Evolutionary conservation across 805 yeast genomes (phyloP).

Genomic region (Vanderwaltozyma polyspora): DNA sequence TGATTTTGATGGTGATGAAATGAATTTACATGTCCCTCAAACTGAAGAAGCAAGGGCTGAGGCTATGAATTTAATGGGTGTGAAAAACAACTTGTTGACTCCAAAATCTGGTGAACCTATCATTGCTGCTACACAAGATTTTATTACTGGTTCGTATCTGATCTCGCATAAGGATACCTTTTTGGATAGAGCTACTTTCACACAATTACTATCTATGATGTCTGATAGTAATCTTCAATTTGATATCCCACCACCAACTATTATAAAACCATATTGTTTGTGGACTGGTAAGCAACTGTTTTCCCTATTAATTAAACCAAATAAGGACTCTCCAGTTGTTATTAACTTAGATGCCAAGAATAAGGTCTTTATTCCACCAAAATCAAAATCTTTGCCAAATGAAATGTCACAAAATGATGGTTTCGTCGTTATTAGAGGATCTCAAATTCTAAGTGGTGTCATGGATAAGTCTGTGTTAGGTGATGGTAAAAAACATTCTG

Average conservation of each 20-base stretch:
- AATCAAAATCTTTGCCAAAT: conserved; percentile 49
- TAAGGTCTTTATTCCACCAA: conserved; percentile 78
- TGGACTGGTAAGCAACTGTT: conserved; percentile 99
- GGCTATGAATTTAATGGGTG: conserved; percentile 98
- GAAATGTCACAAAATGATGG: conserved; percentile 99
- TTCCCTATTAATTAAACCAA: conserved; percentile 78
- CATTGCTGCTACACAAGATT: conserved; percentile 99
- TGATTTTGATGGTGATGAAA: conserved; percentile 98
- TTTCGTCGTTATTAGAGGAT: conserved; percentile 79
- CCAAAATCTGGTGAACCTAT: conserved; percentile 99
- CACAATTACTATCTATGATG: conserved; percentile 87
- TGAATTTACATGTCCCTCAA: conserved; percentile 98
- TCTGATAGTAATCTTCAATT: conserved; percentile 80
- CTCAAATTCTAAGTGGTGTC: conserved; percentile 79
- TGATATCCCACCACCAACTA: conserved; percentile 92
- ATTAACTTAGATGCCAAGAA: conserved; percentile 91
- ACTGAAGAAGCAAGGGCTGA: conserved; percentile 98
- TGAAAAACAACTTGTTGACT: conserved; percentile 83
- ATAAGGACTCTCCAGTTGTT: conserved; percentile 58
- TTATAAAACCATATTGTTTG: conserved; percentile 73
- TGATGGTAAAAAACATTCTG: conserved; percentile 96
- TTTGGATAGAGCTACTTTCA: conserved; percentile 75
- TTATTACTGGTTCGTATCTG: conserved; percentile 90
- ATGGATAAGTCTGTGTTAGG: conserved; percentile 96
- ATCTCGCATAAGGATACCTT: conserved; percentile 90